These are phyloP conservation scores for Euphrasia confusa DNA, from an alignment of 257 asterid genomes.

Conservation along the genomic window DNA sequence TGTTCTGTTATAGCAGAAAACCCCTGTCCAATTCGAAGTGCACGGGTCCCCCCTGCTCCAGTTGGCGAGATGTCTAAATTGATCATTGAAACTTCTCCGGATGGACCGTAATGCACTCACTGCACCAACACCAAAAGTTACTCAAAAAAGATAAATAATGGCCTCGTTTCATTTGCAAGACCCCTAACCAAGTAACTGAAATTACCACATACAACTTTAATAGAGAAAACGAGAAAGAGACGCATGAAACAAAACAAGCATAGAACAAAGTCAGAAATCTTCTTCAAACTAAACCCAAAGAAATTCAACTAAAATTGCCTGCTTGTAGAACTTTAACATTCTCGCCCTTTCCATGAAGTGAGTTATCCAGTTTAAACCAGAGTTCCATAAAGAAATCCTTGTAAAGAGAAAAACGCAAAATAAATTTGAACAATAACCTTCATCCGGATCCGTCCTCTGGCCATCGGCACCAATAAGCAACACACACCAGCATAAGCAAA, in stretches of 20 bases:
- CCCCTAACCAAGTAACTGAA: not conserved
- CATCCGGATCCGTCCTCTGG: conserved; percentile 63
- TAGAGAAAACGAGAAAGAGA: too few species aligned
- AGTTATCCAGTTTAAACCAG: not conserved
- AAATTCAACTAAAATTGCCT: not conserved
- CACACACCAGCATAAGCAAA: conserved; percentile 52
- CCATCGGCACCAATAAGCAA: conserved; percentile 45
- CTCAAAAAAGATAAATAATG: not conserved
- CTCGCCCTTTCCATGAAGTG: not conserved
- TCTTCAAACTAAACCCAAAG: not conserved
- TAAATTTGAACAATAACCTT: conserved; percentile 45
- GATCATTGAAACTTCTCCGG: conserved; percentile 56
- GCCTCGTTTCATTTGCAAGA: not conserved
- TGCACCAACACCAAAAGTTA: conserved; percentile 35
- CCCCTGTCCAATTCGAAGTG: conserved; percentile 70
- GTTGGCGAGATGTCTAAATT: conserved; percentile 43
- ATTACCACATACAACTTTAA: too few species aligned
- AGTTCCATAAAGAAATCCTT: not conserved
- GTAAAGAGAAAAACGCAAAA: too few species aligned
- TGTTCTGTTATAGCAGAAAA: conserved; percentile 56
- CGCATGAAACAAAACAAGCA: not conserved
- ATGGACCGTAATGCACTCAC: conserved; percentile 66
- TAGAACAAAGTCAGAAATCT: not conserved
- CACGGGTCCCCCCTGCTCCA: conserved; percentile 94
- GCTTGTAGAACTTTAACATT: not conserved